Evolutionary conservation across 371 early-diverging fungal genomes (phyloP).

Genomic region (Choanephora cucurbitarum): DNA sequence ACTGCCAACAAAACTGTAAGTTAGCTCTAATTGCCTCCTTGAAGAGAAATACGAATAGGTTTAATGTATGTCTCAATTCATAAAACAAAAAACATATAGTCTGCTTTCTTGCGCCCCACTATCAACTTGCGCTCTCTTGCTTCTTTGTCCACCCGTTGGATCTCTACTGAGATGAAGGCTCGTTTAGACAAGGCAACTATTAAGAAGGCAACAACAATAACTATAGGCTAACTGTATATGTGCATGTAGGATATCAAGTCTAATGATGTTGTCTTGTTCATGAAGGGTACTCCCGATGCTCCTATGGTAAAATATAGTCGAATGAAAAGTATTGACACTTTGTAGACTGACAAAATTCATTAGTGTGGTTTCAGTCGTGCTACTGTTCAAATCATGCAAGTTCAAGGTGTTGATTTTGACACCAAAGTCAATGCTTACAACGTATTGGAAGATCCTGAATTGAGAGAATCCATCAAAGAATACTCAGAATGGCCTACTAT

Average conservation of each 20-base stretch:
- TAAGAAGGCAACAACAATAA: too few relatives aligned
- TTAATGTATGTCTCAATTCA: too few relatives aligned
- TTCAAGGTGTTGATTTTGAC: conserved; percentile 77
- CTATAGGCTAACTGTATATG: too few relatives aligned
- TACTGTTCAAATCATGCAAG: conserved; percentile 85
- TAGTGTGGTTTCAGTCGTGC: conserved; percentile 94
- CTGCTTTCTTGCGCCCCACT: conserved; percentile 42
- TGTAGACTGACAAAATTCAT: too few relatives aligned
- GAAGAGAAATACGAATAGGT: too few relatives aligned
- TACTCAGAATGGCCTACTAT: conserved; percentile 98
- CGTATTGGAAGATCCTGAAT: conserved; percentile 86
- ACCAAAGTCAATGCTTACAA: conserved; percentile 77
- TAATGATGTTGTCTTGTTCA: conserved; percentile 83
- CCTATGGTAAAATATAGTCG: conserved; percentile 57
- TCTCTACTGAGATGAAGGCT: conserved; percentile 74
- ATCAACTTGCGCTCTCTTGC: conserved; percentile 26
- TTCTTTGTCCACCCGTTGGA: conserved; percentile 68
- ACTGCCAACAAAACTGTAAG: conserved; percentile 51
- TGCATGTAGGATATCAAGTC: conserved; percentile 65
- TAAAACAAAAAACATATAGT: too few relatives aligned
- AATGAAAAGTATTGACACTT: too few relatives aligned
- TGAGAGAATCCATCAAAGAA: conserved; percentile 93
- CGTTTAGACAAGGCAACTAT: conserved; percentile 60
- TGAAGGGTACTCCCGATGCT: conserved; percentile 93
- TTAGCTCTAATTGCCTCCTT: background rate